These are phyloP conservation scores for Wickerhamiella allomyrinae DNA, from an alignment of 805 yeast genomes.

Conservation along the genomic window DNA sequence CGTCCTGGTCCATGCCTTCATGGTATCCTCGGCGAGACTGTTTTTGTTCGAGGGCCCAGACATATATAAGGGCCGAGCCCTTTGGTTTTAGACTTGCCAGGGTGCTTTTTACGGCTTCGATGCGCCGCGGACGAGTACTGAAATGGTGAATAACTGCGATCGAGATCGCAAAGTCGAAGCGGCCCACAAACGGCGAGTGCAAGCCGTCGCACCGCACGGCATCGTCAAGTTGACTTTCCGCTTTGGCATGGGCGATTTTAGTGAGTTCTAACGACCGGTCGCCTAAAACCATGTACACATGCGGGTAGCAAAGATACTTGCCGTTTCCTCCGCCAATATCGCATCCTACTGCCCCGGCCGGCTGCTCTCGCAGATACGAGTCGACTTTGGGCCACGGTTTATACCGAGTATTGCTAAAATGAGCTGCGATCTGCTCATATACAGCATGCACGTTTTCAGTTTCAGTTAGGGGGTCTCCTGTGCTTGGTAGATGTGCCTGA, in stretches of 20 bases:
- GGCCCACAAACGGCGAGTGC: conserved; percentile 37
- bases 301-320: conserved; percentile 65
- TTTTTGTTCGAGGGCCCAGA: conserved; percentile 95
- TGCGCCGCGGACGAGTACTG: conserved; percentile 66
- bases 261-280: conserved; percentile 26
- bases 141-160: conserved; percentile 96
- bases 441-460: conserved; percentile 76
- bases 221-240: conserved; percentile 38
- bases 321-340: conserved; percentile 99
- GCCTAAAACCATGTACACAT: conserved; percentile 56
- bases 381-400: conserved; percentile 97
- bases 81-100: conserved; percentile 40
- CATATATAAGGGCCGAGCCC: conserved; percentile 70
- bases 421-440: conserved; percentile 82
- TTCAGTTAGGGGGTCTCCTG: conserved; percentile 34
- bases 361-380: conserved; percentile 38
- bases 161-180: conserved; percentile 76
- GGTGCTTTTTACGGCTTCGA: conserved; percentile 59
- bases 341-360: conserved; percentile 53
- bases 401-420: conserved; percentile 85
- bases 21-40: conserved; percentile 79
- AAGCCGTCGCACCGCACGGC: conserved; percentile 74
- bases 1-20: conserved; percentile 85
- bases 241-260: conserved; percentile 42
- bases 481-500: background rate